Evolutionary conservation across 192 early-diverging fungal genomes (phyloP).

Genomic region (Coemansia sp.): DNA sequence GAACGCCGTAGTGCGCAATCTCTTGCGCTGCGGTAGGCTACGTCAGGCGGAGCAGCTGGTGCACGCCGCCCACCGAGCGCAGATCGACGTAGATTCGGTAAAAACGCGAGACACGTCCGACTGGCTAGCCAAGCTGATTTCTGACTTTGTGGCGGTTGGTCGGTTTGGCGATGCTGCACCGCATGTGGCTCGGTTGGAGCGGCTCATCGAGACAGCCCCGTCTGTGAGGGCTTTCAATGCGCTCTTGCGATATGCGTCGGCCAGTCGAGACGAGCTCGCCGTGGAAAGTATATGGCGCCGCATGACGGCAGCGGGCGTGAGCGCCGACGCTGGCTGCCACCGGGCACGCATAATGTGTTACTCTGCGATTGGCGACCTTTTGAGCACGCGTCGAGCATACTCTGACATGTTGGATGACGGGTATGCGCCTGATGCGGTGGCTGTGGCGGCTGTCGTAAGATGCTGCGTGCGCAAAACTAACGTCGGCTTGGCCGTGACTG

Average conservation of each 20-base stretch:
- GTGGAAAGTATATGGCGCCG: conserved; percentile 36
- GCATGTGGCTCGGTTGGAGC: conserved; percentile 17
- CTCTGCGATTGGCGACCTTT: conserved; percentile 13
- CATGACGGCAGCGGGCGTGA: conserved; percentile 23
- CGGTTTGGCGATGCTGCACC: background rate
- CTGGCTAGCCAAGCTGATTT: conserved; percentile 11
- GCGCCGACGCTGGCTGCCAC: conserved; percentile 19
- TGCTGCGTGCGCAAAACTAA: conserved; percentile 25
- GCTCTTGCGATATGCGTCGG: conserved; percentile 17
- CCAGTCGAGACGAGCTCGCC: background rate
- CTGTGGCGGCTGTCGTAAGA: conserved; percentile 20
- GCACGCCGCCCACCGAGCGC: conserved; percentile 11
- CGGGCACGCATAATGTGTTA: conserved; percentile 20
- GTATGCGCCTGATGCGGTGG: conserved; percentile 10
- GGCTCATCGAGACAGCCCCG: conserved; percentile 12
- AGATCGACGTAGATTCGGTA: background rate
- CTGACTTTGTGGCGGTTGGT: background rate
- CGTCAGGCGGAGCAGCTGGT: conserved; percentile 20
- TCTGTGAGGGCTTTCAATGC: conserved; percentile 25
- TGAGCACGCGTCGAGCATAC: conserved; percentile 39
- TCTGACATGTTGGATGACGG: conserved; percentile 38
- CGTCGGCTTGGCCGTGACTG: conserved; percentile 17
- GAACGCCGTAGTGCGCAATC: conserved; percentile 11
- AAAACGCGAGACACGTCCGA: background rate
- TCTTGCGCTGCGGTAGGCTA: conserved; percentile 21